phyloP scores from a whole-genome alignment of 2,329 filamentous ascomycete species.

The Apiospora arundinis region DNA sequence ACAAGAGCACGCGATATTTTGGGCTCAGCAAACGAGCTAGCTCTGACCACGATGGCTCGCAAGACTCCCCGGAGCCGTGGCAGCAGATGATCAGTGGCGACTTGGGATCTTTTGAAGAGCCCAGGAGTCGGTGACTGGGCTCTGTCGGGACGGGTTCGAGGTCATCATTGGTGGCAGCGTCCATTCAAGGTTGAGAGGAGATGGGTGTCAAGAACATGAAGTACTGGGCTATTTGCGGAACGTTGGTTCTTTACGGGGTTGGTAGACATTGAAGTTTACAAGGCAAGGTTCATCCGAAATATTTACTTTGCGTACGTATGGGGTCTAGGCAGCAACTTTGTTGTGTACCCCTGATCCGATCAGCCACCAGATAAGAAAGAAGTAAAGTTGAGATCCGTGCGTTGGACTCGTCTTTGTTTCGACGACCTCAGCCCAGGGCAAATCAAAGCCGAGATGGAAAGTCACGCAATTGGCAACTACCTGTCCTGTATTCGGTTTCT shows the following conservation, averaged over 20 bases:
- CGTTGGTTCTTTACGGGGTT: neutral
- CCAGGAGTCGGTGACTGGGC: neutral
- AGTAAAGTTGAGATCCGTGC: neutral
- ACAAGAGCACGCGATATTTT: conserved; percentile 34
- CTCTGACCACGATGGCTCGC: conserved; percentile 34
- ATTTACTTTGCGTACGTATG: neutral
- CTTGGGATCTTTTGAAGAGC: neutral
- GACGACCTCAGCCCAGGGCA: neutral
- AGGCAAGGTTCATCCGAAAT: neutral
- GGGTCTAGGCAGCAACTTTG: neutral
- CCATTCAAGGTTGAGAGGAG: neutral
- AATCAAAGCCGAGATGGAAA: too few relatives aligned
- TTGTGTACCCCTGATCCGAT: neutral
- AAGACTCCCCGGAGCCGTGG: conserved; percentile 39
- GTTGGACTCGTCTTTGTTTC: neutral
- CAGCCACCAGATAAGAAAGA: neutral
- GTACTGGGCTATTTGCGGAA: neutral
- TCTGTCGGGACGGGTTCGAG: neutral
- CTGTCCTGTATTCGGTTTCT: too few relatives aligned
- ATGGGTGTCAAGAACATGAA: too few relatives aligned
- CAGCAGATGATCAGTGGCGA: conserved; percentile 38
- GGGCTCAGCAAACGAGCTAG: conserved; percentile 29
- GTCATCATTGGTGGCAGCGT: neutral
- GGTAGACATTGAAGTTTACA: too few relatives aligned
- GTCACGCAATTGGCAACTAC: neutral